Evolutionary conservation across 768 basidiomycete species (phyloP), one percentile per base, ranked within the genome.

Genomic region (Dioszegia crocea): DNA sequence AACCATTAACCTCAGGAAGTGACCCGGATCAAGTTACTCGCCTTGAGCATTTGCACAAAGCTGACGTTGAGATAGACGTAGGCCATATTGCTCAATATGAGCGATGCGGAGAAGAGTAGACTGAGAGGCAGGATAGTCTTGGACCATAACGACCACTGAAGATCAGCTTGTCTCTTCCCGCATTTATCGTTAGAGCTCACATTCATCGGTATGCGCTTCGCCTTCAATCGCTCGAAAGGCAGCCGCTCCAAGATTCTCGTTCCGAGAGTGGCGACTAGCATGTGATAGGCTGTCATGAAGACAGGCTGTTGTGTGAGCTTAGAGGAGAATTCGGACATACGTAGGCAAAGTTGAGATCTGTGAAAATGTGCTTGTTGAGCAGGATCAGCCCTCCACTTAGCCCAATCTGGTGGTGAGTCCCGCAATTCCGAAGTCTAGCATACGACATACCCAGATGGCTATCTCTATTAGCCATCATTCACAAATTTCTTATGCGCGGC

Each of bases 31-130:
- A 24, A 44, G 30, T 8, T 14, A 60, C 62, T 56, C 24, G 64
- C 66, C 61, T 68, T 68, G 27, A 65, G 50, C 66, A 68, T 68
- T 45, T 68, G 66, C 0, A 65, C 61, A 45, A 68, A 65, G 46
- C 41, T 49, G 38, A 68, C 61, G 44, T 55, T 60, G 23, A 68
- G 61, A 30, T 65, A 45, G 17, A 68, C 66, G 38, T 68, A 68
- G 14, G 66, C 66, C 19, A 56, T 55, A 24, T 68, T 68, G 40
- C 61, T 58, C 24, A 68, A 46, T 6, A 68, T 51, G 2, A 68
- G 59, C 12, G 66, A 64, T 11, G 49, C 55, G 5, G 66, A 62
- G 58, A 62, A 68, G 31, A 68, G 51, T 29, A 62, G 29, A 16
- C 54, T 60, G 49, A 65, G 49, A 2, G 66, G 66, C 4, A 65